Percentiles rank a stretch among this genome's conserved stretches.
Evolutionary conservation across 345 rosid species (phyloP).

Genomic region (Hevea brasiliensis): DNA sequence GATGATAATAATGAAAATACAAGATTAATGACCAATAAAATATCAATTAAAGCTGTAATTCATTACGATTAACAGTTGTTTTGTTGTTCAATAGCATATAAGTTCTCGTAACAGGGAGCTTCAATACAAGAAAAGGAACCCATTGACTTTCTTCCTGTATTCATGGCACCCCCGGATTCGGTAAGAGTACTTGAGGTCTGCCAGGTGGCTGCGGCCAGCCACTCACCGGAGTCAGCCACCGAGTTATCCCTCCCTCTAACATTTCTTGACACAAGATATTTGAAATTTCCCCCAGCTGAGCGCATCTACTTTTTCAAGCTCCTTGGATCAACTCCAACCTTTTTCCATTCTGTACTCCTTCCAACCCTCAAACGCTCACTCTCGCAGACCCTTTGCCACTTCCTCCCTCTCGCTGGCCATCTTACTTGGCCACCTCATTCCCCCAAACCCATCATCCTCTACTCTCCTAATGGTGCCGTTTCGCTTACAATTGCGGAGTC

Average conservation of each 20-base stretch:
- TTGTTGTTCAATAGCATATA: too few species aligned
- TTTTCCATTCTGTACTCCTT: slow-evolving; percentile 5
- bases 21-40: too few species aligned
- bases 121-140: neutral
- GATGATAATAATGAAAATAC: too few species aligned
- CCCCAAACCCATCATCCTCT: slow-evolving; percentile 7
- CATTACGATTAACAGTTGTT: neutral
- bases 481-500: neutral
- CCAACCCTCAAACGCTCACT: slow-evolving; percentile 15
- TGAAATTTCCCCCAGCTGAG: slow-evolving; percentile 12
- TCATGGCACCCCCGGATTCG: neutral
- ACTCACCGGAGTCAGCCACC: neutral
- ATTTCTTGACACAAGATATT: neutral
- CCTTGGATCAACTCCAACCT: neutral
- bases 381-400: neutral
- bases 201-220: neutral
- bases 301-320: slow-evolving; percentile 10
- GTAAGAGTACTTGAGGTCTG: neutral
- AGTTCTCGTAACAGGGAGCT: neutral
- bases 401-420: neutral
- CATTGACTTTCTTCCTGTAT: neutral
- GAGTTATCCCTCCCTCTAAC: neutral
- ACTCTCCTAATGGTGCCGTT: neutral
- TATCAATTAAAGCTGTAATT: neutral
- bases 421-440: neutral